Evolutionary conservation across 1,284 basidiomycete species (phyloP).

Genomic region (Waitea zeae): DNA sequence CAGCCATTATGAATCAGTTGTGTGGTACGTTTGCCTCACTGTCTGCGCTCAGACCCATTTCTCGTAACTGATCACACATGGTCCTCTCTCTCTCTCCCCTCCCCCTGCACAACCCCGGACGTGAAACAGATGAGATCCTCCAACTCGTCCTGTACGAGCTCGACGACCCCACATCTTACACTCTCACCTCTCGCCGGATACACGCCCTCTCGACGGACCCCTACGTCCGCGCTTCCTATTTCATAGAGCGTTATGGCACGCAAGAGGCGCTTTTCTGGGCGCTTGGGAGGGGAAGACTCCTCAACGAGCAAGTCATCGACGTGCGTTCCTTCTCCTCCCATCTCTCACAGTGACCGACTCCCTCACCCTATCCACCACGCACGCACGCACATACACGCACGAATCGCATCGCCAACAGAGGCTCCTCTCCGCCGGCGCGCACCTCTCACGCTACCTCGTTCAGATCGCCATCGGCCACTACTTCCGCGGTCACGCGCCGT

Average conservation of each 20-base stretch:
- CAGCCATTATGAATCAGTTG: no score
- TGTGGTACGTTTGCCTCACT: no score
- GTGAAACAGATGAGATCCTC: constrained; percentile 58
- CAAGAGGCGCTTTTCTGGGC: constrained; percentile 56
- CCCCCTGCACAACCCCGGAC: no score
- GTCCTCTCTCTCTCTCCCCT: no score
- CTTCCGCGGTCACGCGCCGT: constrained; percentile 50
- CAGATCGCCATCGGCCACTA: constrained; percentile 63
- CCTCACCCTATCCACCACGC: constrained; percentile 8
- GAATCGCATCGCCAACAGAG: constrained; percentile 26
- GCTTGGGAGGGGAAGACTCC: constrained; percentile 43
- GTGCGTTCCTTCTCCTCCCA: constrained; percentile 23
- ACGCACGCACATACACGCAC: constrained; percentile 8
- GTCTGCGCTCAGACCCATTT: no score
- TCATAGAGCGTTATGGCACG: constrained; percentile 49
- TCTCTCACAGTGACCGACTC: no score
- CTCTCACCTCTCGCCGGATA: constrained; percentile 36
- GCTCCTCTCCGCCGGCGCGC: constrained; percentile 52
- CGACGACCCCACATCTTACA: constrained; percentile 39
- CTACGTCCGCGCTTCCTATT: constrained; percentile 59
- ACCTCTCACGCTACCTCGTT: constrained; percentile 56
- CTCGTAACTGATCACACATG: no score
- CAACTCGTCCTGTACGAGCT: constrained; percentile 58
- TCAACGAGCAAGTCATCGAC: constrained; percentile 49
- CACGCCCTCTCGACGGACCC: constrained; percentile 48